phyloP scores from a whole-genome alignment of 495 filamentous ascomycete species.

The Daldinia concentrica region DNA sequence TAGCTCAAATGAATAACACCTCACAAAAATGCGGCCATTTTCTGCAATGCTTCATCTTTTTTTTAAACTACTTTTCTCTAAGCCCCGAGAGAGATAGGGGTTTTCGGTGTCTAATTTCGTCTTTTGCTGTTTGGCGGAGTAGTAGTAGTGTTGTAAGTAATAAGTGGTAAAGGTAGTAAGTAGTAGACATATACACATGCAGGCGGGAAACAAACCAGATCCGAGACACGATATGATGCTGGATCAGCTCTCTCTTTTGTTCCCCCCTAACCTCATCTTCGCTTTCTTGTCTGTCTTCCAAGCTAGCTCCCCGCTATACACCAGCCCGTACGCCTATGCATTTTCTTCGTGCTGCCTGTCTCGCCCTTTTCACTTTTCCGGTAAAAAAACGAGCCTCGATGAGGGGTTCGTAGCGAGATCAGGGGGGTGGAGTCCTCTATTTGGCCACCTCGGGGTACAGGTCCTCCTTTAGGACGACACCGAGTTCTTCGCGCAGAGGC shows the following conservation, averaged over 20 bases:
- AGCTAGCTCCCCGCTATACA: neutral
- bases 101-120: neutral
- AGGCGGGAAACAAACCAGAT: slow-evolving; percentile 17
- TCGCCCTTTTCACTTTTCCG: neutral
- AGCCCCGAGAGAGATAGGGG: neutral
- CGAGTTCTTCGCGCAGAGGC: slow-evolving; percentile 90
- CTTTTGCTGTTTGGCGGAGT: neutral
- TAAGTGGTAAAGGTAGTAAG: slow-evolving; percentile 19
- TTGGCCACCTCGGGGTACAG: slow-evolving; percentile 82
- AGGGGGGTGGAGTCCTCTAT: slow-evolving; percentile 47
- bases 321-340: neutral
- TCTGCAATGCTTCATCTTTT: slow-evolving; percentile 6
- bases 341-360: neutral
- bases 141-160: slow-evolving; percentile 18
- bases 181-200: slow-evolving; percentile 47
- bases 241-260: slow-evolving; percentile 14
- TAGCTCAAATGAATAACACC: no score
- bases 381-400: no score
- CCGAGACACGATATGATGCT: neutral
- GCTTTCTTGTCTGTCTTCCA: neutral
- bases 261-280: neutral
- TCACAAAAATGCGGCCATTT: neutral
- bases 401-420: neutral
- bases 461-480: slow-evolving; percentile 90
- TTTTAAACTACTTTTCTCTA: neutral